Evolutionary conservation across 345 rosid species (phyloP).

Genomic region (Populus alba): DNA sequence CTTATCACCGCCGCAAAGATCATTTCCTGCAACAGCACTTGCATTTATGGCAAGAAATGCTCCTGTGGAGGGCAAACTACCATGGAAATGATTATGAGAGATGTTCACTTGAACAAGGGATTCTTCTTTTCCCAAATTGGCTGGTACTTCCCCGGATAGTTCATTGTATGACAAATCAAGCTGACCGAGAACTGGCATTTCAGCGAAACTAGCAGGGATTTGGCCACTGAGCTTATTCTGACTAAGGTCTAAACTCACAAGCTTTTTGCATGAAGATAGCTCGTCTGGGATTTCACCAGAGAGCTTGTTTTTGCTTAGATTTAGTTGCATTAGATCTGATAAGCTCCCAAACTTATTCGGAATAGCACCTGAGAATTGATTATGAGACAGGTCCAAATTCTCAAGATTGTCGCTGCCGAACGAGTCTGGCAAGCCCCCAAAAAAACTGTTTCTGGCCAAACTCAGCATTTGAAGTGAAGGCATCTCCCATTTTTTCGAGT

Average conservation of each 20-base stretch:
- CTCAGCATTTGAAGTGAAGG: constrained; percentile 71
- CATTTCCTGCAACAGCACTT: constrained; percentile 61
- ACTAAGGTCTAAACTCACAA: constrained; percentile 79
- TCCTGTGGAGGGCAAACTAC: constrained; percentile 66
- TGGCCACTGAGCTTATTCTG: constrained; percentile 56
- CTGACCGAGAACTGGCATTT: constrained; percentile 59
- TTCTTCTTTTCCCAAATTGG: constrained; percentile 23
- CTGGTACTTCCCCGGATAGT: constrained; percentile 64
- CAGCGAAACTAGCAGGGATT: constrained; percentile 44
- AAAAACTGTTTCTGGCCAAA: constrained; percentile 58
- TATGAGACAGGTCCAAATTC: constrained; percentile 63
- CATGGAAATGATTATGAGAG: constrained; percentile 39
- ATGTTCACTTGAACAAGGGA: constrained; percentile 31
- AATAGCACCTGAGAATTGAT: constrained; percentile 55
- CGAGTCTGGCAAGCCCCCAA: constrained; percentile 50
- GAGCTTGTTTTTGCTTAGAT: constrained; percentile 54
- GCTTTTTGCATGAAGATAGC: constrained; percentile 63
- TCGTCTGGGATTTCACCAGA: constrained; percentile 62
- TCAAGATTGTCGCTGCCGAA: constrained; percentile 59
- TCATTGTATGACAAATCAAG: constrained; percentile 73
- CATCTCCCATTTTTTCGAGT: constrained; percentile 58
- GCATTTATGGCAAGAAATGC: constrained; percentile 76
- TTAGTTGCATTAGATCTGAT: constrained; percentile 55
- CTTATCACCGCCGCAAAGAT: constrained; percentile 56
- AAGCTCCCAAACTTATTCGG: constrained; percentile 44